phyloP scores from a whole-genome alignment of 108 stramenopile genomes.

The Schizochytrium sp. region DNA sequence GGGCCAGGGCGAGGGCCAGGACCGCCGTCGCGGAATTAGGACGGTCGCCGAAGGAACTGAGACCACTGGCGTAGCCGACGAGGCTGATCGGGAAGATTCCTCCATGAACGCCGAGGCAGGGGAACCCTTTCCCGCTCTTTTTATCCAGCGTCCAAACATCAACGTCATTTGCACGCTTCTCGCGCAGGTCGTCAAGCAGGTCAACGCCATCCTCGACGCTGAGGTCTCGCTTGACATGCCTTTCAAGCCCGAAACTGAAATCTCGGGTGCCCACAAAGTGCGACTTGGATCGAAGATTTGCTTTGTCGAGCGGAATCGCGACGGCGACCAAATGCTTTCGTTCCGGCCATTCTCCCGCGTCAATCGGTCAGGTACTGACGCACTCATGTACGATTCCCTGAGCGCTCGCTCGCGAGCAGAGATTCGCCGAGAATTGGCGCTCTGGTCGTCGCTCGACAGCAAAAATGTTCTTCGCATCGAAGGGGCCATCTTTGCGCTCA shows the following conservation, averaged over 20 bases:
- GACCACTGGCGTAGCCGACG: no score
- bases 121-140: not conserved
- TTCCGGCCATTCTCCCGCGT: not conserved
- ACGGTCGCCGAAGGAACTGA: no score
- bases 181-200: not conserved
- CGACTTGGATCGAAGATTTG: not conserved
- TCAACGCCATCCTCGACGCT: not conserved
- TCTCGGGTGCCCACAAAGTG: not conserved
- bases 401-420: not conserved
- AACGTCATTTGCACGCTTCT: not conserved
- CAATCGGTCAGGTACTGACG: not conserved
- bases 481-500: not conserved
- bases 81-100: no score
- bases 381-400: not conserved
- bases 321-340: not conserved
- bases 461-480: not conserved
- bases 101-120: not conserved
- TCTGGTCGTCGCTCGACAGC: not conserved
- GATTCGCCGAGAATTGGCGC: not conserved
- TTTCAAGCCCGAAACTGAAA: not conserved
- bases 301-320: not conserved
- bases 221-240: not conserved
- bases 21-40: no score
- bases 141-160: not conserved
- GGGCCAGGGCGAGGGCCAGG: no score